Conservation (phyloP, 2,329 filamentous ascomycete genomes). For the Trichoderma sp. region DNA sequence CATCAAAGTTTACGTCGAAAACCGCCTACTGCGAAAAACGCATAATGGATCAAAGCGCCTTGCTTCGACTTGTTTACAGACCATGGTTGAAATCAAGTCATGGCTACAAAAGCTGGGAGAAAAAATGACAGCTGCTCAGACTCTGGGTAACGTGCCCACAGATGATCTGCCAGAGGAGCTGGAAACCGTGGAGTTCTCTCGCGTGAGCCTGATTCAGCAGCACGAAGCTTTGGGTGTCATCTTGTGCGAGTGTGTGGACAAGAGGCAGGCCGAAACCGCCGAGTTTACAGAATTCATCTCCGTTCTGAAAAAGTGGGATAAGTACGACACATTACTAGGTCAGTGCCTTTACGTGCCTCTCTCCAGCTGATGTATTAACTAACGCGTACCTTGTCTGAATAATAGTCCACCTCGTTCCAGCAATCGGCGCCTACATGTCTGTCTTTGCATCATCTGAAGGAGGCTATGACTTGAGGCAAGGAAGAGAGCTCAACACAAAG, state of each 20-base stretch:
- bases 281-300: constrained; percentile 75
- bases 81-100: constrained; percentile 73
- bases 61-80: constrained; percentile 71
- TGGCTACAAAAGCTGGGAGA: constrained; percentile 78
- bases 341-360: constrained; percentile 27
- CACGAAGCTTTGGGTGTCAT: constrained; percentile 88
- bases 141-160: constrained; percentile 67
- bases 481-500: constrained; percentile 67
- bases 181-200: constrained; percentile 79
- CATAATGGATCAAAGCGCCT: constrained; percentile 57
- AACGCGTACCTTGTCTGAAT: neutral
- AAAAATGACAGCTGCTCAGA: constrained; percentile 70
- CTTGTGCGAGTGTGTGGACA: constrained; percentile 75
- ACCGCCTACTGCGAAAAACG: constrained; percentile 35
- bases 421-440: constrained; percentile 74
- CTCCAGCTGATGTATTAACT: neutral
- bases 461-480: constrained; percentile 65
- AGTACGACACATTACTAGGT: constrained; percentile 68
- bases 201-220: constrained; percentile 78
- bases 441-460: constrained; percentile 78
- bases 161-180: constrained; percentile 60
- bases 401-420: constrained; percentile 77
- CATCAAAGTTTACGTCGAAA: constrained; percentile 39
- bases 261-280: constrained; percentile 65
- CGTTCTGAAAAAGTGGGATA: constrained; percentile 68